Evolutionary conservation across 352 stramenopile species (phyloP).

Genomic region (Phytophthora kernoviae): DNA sequence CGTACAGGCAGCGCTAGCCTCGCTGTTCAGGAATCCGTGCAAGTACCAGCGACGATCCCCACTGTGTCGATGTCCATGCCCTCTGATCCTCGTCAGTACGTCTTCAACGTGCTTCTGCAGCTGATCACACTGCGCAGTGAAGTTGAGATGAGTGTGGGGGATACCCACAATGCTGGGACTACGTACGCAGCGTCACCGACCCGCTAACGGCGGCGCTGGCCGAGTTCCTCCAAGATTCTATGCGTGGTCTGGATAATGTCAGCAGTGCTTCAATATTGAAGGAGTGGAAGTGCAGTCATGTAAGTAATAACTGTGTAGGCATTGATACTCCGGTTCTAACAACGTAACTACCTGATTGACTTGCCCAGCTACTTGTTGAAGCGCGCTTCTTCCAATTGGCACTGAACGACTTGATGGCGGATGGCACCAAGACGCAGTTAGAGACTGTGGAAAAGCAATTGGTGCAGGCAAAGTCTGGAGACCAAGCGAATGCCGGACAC

Average conservation of each 20-base stretch:
- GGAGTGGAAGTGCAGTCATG: constrained; percentile 70
- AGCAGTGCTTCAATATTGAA: constrained; percentile 8
- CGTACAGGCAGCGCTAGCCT: constrained; percentile 30
- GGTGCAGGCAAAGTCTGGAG: constrained; percentile 36
- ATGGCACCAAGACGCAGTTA: constrained; percentile 58
- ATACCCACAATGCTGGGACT: constrained; percentile 59
- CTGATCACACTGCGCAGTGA: constrained; percentile 78
- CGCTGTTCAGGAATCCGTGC: constrained; percentile 12
- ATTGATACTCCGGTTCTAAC: constrained; percentile 5
- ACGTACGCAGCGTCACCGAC: constrained; percentile 55
- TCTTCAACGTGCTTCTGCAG: constrained; percentile 81
- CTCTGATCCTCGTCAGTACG: constrained; percentile 72
- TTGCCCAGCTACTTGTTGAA: constrained; percentile 69
- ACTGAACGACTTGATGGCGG: constrained; percentile 55
- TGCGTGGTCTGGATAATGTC: constrained; percentile 30
- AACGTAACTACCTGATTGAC: not conserved
- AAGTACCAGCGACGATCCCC: constrained; percentile 15
- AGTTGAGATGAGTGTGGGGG: constrained; percentile 67
- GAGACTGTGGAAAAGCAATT: constrained; percentile 57
- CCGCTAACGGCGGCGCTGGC: constrained; percentile 59
- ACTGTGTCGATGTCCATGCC: constrained; percentile 27
- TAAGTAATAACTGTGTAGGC: constrained; percentile 32
- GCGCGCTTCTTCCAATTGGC: constrained; percentile 70
- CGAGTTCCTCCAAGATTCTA: constrained; percentile 46
- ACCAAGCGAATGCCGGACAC: constrained; percentile 43